Base-by-base conservation (phyloP, 768 basidiomycete species). In the Amanita subjunquillea region DNA sequence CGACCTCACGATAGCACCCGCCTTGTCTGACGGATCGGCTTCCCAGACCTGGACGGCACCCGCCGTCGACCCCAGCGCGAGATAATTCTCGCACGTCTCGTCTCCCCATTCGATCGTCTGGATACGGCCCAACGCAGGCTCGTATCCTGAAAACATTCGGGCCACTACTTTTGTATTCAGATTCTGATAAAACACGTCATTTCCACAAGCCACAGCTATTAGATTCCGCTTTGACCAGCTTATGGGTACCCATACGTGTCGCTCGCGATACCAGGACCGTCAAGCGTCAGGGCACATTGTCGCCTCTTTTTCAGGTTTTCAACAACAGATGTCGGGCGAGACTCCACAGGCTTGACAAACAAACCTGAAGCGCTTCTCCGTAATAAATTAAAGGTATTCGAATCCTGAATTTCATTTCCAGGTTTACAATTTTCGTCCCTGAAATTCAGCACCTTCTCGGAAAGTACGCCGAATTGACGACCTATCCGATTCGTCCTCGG, bases 401-500 rank as follows among this genome's bases (percentile, higher is more conserved):
- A 64, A 23, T 75, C 70, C 5, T 68, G 56, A 22, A 50, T 51
- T 25, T 46, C 51, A 22, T 52, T 42, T 15, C 29, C 22, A 15
- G 43, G 34, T 27, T 29, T 46, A 22, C 32, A 20, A 34, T 59
- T 63, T 48, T 66, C 66, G 34, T 80, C 77, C 38, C 70, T 68
- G 62, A 72, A 84, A 44, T 69, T 77, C 50, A 85, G 66, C 29
- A 85, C 61, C 17, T 75, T 73, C 54, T 79, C 78, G 57, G 78
- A 77, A 6, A 75, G 57, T 36, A 85, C 71, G 6, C 83, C 83
- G 41, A 84, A 80, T 23, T 77, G 68, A 56, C 77, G 76, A 57
- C 80, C 78, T 42, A 85, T 81, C 20, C 83, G 76, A 50, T 74
- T 77, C n/a, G 83, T 82, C 15, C 83, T 78, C 10, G 83, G 83